Conservation (phyloP, 2,329 filamentous ascomycete genomes). For the Colletotrichum karsti region DNA sequence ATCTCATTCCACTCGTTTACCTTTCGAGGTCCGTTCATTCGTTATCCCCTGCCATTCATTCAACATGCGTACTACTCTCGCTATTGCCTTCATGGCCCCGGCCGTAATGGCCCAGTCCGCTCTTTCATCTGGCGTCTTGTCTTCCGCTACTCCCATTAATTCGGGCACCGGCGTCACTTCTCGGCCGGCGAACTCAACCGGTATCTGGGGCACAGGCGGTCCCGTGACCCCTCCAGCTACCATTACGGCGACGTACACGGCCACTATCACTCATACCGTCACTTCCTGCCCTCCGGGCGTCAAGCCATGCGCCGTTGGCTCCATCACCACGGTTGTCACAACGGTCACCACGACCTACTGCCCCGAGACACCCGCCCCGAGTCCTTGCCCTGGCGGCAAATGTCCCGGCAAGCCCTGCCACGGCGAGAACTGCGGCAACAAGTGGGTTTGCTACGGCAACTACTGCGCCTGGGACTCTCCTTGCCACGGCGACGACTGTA, state of each 20-base stretch:
- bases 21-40: conserved; percentile 3
- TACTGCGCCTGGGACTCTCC: conserved; percentile 35
- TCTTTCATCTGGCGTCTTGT: too few species aligned
- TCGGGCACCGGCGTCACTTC: neutral
- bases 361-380: neutral
- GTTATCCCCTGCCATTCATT: neutral
- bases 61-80: neutral
- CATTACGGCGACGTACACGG: conserved; percentile 12
- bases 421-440: neutral
- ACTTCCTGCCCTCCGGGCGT: neutral
- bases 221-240: neutral
- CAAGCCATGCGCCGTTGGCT: conserved; percentile 1
- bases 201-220: neutral
- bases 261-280: conserved; percentile 1
- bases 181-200: neutral
- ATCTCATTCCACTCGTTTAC: neutral
- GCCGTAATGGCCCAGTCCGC: neutral
- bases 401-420: conserved; percentile 24
- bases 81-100: neutral
- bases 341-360: conserved; percentile 23
- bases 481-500: conserved; percentile 22
- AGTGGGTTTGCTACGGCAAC: conserved; percentile 27
- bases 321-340: neutral
- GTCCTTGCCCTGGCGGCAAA: neutral
- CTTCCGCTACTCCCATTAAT: neutral